Conservation (phyloP, 805 yeast genomes). For the Ogataea kodamae region DNA sequence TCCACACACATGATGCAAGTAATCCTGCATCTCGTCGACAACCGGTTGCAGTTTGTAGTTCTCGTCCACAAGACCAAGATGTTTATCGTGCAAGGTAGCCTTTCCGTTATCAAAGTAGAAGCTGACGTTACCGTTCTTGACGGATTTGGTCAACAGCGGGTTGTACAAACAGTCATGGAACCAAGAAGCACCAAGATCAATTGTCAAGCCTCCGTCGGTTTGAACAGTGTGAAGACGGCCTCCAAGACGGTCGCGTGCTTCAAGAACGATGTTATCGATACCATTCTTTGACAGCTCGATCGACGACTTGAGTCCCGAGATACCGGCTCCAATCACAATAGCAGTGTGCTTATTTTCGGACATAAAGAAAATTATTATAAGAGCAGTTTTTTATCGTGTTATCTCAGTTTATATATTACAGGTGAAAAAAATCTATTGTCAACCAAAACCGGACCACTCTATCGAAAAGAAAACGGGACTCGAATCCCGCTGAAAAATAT, state of each 20-base stretch:
- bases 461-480: conserved; percentile 57
- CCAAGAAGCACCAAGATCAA: conserved; percentile 90
- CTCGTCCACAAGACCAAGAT: conserved; percentile 42
- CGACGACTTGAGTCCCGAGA: conserved; percentile 51
- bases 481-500: conserved; percentile 14
- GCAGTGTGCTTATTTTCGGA: conserved; percentile 24
- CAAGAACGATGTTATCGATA: conserved; percentile 42
- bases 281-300: conserved; percentile 35
- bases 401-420: conserved; percentile 4
- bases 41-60: conserved; percentile 42
- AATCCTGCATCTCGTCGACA: conserved; percentile 29
- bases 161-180: conserved; percentile 78
- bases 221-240: conserved; percentile 56
- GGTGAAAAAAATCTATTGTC: conserved; percentile 26
- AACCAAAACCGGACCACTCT: conserved; percentile 97
- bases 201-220: conserved; percentile 29
- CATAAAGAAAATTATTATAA: conserved; percentile 1
- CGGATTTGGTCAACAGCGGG: conserved; percentile 50
- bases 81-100: conserved; percentile 17
- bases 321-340: conserved; percentile 53
- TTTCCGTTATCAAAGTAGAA: conserved; percentile 34
- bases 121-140: conserved; percentile 26
- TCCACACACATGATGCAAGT: conserved; percentile 18
- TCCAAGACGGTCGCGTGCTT: conserved; percentile 57
- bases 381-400: conserved; percentile 34